Conservation (phyloP, 164 flowering plant species). For the Vitis vinifera region ASM3070453v1 NC_081817.1:814501-815000, state of each 20-base stretch:
- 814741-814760: conserved; percentile 32
- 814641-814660: conserved; percentile 43
- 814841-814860: not conserved
- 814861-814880: conserved; percentile 45
- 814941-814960: conserved; percentile 36
- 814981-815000: conserved; percentile 38
- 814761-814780: conserved; percentile 33
- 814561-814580: conserved; percentile 54
- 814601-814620: conserved; percentile 43
- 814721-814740: conserved; percentile 48
- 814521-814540: conserved; percentile 12
- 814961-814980: conserved; percentile 16
- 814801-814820: not conserved
- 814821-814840: too few relatives aligned
- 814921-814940: conserved; percentile 37
- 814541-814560: conserved; percentile 65
- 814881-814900: conserved; percentile 54
- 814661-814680: conserved; percentile 58
- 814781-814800: conserved; percentile 28
- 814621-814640: conserved; percentile 33
- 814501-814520: not conserved
- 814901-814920: conserved; percentile 51
- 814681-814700: conserved; percentile 46
- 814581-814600: conserved; percentile 44
- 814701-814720: conserved; percentile 54